Evolutionary conservation across 257 asterid species (phyloP).

Genomic region (Lantana camara): DNA sequence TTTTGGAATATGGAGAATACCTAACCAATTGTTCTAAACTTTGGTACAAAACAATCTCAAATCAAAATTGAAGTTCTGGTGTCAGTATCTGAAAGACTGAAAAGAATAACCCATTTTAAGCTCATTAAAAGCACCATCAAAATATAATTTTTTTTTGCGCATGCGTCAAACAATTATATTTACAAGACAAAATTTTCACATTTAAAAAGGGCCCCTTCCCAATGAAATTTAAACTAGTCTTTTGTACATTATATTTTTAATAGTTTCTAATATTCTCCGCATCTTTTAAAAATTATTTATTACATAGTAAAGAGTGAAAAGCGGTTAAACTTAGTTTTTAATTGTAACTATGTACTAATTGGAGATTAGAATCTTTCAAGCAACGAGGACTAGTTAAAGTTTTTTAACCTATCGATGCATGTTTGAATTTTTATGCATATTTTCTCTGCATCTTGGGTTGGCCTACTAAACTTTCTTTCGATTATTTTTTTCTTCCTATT

Average conservation of each 20-base stretch:
- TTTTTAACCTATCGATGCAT: constrained; percentile 24
- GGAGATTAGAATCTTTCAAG: constrained; percentile 29
- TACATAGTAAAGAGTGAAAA: not conserved
- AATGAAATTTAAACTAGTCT: not conserved
- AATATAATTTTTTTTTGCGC: constrained; percentile 25
- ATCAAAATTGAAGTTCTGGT: not conserved
- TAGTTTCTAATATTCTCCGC: not conserved
- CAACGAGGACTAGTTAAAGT: constrained; percentile 29
- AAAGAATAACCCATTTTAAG: constrained; percentile 30
- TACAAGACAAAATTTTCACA: not conserved
- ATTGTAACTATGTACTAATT: not conserved
- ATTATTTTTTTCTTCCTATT: not conserved
- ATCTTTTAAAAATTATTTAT: not conserved
- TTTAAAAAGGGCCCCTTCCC: not conserved
- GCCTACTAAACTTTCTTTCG: not conserved
- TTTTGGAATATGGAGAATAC: too few species aligned
- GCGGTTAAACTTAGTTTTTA: not conserved
- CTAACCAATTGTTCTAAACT: not conserved
- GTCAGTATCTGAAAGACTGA: constrained; percentile 39
- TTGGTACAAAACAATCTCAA: not conserved
- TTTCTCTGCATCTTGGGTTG: constrained; percentile 3
- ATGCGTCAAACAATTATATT: constrained; percentile 35
- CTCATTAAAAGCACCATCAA: constrained; percentile 13
- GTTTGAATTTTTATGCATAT: constrained; percentile 1
- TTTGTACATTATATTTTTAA: not conserved